Conservation (phyloP, 2,329 filamentous ascomycete genomes). For the Pestalotiopsis sp. region DNA sequence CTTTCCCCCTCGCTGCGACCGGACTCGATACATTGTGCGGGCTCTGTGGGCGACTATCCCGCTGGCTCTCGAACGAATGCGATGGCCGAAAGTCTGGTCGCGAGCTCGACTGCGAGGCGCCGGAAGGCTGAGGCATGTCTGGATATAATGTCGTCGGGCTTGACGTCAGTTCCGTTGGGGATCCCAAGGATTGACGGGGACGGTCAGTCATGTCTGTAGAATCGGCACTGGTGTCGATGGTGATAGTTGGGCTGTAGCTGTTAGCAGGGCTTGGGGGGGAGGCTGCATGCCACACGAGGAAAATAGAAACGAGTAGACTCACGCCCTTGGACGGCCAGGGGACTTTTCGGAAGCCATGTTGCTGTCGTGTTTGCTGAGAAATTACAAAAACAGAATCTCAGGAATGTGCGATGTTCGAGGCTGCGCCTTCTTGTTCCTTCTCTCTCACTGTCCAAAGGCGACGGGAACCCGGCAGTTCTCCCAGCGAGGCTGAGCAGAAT, state of each 20-base stretch:
- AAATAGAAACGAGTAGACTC: slow-evolving; percentile 6
- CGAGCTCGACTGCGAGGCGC: slow-evolving; percentile 20
- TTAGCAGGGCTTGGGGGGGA: not conserved
- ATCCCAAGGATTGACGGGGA: slow-evolving; percentile 26
- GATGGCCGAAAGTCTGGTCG: slow-evolving; percentile 50
- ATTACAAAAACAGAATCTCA: not conserved
- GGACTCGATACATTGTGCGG: slow-evolving; percentile 71
- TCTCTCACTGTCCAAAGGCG: not conserved
- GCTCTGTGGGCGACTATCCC: slow-evolving; percentile 67
- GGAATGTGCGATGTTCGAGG: slow-evolving; percentile 4
- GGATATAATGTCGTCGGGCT: slow-evolving; percentile 26
- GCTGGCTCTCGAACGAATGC: slow-evolving; percentile 62
- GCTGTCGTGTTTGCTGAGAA: not conserved
- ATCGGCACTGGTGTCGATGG: slow-evolving; percentile 33
- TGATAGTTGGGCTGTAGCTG: slow-evolving; percentile 33
- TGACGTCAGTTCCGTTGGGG: slow-evolving; percentile 26
- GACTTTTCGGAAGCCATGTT: slow-evolving; percentile 1
- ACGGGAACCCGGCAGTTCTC: not conserved
- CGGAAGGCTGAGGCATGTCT: slow-evolving; percentile 11
- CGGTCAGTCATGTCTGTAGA: slow-evolving; percentile 18
- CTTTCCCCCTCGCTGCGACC: slow-evolving; percentile 44
- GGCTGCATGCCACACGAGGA: not conserved
- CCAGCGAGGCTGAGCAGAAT: slow-evolving; percentile 5
- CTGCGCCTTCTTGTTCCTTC: slow-evolving; percentile 1
- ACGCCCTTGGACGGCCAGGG: slow-evolving; percentile 14